These are phyloP conservation scores for Thelonectria rubi DNA, from an alignment of 2,329 filamentous ascomycete species.

Conservation along the genomic window DNA sequence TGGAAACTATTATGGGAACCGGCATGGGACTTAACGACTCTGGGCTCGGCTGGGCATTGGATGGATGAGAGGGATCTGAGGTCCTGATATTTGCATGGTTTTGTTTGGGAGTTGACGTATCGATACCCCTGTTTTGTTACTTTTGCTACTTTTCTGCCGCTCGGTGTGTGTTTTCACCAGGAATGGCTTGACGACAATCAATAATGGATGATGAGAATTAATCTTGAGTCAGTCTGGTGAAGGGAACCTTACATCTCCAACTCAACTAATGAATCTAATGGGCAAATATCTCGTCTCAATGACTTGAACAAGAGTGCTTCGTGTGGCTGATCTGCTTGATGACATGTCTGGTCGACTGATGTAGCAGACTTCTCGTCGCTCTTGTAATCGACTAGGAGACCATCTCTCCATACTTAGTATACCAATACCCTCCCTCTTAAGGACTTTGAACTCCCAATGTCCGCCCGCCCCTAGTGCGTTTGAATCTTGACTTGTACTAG, in stretches of 20 bases:
- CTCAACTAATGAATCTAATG: not conserved
- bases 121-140: constrained; percentile 43
- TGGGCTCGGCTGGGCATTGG: constrained; percentile 18
- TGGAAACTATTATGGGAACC: constrained; percentile 26
- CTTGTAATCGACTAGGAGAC: too few relatives aligned
- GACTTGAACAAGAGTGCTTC: not conserved
- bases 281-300: not conserved
- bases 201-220: constrained; percentile 22
- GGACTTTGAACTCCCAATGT: too few relatives aligned
- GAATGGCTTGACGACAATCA: constrained; percentile 29
- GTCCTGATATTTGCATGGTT: constrained; percentile 26
- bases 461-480: too few relatives aligned
- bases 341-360: not conserved
- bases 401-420: too few relatives aligned
- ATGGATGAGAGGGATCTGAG: constrained; percentile 24
- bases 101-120: constrained; percentile 43
- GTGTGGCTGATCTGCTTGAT: not conserved
- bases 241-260: not conserved
- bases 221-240: not conserved
- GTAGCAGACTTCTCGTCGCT: too few relatives aligned
- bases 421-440: too few relatives aligned
- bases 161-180: constrained; percentile 18
- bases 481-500: too few relatives aligned
- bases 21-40: constrained; percentile 31
- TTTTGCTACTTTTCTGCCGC: constrained; percentile 18